A percentile compares a stretch with the other conserved stretches of the same genome.
These are phyloP conservation scores for Phytophthora ramorum DNA, from an alignment of 352 stramenopile genomes.

Conservation along the genomic window DNA sequence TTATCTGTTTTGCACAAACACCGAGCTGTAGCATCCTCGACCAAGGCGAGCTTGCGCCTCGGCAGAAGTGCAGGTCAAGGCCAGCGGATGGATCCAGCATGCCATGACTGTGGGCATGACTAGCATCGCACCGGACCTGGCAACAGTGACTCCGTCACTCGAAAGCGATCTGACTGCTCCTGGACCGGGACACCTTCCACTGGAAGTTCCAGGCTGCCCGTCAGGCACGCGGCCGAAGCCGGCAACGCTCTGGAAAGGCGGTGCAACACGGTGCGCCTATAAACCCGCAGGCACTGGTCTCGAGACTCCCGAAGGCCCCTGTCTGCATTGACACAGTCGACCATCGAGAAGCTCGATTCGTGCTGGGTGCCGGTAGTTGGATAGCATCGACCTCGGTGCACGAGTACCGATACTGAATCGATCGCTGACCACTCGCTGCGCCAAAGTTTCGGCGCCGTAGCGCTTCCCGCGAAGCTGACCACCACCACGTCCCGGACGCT, in stretches of 20 bases:
- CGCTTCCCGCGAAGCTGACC: constrained; percentile 8
- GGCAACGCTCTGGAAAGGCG: constrained; percentile 7
- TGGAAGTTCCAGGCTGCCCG: not conserved
- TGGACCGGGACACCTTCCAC: not conserved
- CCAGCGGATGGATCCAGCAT: not conserved
- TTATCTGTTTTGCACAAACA: not conserved
- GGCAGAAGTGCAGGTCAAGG: not conserved
- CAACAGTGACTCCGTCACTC: not conserved
- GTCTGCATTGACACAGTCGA: not conserved
- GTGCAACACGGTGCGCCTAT: not conserved
- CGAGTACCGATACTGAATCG: not conserved
- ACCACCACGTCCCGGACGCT: constrained; percentile 4
- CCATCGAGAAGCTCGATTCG: not conserved
- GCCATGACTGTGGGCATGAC: too few relatives aligned
- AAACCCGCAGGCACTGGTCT: not conserved
- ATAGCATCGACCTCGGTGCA: not conserved
- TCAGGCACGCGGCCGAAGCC: not conserved
- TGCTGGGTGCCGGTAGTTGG: not conserved
- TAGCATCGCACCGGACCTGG: too few relatives aligned
- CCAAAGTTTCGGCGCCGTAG: not conserved
- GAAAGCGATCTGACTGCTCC: not conserved
- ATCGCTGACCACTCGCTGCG: constrained; percentile 2
- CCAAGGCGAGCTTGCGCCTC: too few relatives aligned
- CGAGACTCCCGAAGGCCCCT: not conserved
- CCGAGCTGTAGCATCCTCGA: not conserved